phyloP scores from a whole-genome alignment of 257 asterid species.

The Ajuga chamaepitys region DNA sequence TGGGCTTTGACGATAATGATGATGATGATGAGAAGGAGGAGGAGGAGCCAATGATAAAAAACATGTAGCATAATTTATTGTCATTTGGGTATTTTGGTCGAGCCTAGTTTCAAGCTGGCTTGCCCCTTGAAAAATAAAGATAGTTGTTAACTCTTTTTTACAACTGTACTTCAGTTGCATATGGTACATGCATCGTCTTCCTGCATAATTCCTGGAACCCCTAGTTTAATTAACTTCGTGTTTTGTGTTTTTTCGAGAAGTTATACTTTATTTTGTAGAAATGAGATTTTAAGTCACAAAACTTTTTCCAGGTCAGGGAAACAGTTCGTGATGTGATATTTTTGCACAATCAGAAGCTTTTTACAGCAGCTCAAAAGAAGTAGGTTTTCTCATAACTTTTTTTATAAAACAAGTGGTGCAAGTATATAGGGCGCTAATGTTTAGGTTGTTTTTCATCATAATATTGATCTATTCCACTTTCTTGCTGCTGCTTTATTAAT shows the following conservation, averaged over 20 bases:
- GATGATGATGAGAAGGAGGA: too few relatives aligned
- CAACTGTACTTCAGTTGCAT: neutral
- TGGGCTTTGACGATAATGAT: too few relatives aligned
- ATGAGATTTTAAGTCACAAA: constrained; percentile 7
- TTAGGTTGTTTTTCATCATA: neutral
- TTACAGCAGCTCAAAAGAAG: constrained; percentile 97
- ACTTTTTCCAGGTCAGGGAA: constrained; percentile 65
- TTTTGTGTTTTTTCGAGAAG: neutral
- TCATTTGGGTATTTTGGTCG: too few relatives aligned
- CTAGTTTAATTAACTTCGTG: neutral
- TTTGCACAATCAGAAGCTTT: constrained; percentile 80
- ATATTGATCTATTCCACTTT: neutral
- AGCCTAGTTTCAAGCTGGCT: too few relatives aligned
- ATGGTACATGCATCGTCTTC: neutral
- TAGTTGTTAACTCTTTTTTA: neutral
- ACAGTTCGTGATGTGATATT: constrained; percentile 83
- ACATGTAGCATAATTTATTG: too few relatives aligned
- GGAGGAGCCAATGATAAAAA: too few relatives aligned
- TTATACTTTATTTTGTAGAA: neutral
- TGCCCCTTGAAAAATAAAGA: neutral
- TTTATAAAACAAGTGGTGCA: neutral
- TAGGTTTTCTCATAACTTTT: constrained; percentile 27
- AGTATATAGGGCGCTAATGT: neutral
- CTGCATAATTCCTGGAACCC: neutral
- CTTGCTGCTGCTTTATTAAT: neutral